Conservation (phyloP, 345 rosid species). For the Gossypium anomalum region DNA sequence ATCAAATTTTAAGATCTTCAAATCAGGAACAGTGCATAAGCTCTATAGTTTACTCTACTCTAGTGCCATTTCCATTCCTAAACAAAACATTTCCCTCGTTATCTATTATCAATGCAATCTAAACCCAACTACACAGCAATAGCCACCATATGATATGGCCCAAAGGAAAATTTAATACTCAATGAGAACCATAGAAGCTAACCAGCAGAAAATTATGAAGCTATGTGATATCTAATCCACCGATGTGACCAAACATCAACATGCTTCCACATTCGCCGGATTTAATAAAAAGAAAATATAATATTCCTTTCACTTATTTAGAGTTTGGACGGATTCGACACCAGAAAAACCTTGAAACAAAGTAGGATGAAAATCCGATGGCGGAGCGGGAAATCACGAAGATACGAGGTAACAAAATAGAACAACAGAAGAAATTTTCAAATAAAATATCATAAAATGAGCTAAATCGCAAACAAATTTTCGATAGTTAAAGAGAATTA, state of each 20-base stretch:
- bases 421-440: background rate
- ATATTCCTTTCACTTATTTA: background rate
- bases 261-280: background rate
- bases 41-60: background rate
- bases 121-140: background rate
- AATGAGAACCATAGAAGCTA: background rate
- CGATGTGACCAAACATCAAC: background rate
- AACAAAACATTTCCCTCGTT: background rate
- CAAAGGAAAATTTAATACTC: background rate
- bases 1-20: background rate
- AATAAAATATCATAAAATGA: background rate
- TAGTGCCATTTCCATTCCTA: background rate
- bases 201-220: background rate
- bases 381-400: background rate
- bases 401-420: background rate
- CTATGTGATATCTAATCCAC: background rate
- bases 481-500: background rate
- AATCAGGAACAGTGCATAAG: background rate
- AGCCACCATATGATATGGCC: background rate
- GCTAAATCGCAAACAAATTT: background rate
- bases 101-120: background rate
- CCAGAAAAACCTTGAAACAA: background rate
- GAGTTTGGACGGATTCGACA: no score
- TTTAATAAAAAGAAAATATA: background rate
- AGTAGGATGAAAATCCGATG: background rate